Evolutionary conservation across 2,329 filamentous ascomycete genomes (phyloP).

Genomic region (Xylariaceae sp.): DNA sequence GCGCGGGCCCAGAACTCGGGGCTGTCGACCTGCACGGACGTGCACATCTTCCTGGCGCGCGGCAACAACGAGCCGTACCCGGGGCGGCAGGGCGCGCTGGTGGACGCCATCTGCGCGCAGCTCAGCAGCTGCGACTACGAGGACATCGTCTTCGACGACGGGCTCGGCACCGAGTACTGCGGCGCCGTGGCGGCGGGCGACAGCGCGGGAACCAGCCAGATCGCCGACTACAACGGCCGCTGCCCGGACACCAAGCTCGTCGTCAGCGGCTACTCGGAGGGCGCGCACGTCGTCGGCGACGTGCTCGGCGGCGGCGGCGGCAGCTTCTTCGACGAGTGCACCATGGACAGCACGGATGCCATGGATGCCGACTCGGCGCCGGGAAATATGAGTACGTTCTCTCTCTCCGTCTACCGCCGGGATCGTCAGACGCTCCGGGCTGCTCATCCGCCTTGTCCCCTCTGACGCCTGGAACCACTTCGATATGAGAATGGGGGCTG

Average conservation of each 20-base stretch:
- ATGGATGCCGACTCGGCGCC: conserved; percentile 21
- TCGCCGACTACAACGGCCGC: conserved; percentile 30
- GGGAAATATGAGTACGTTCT: conserved; percentile 26
- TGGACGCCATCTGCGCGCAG: conserved; percentile 23
- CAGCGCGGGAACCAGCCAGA: conserved; percentile 27
- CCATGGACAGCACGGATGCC: conserved; percentile 15
- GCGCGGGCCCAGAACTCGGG: not conserved
- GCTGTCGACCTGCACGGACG: not conserved
- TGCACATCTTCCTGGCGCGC: conserved; percentile 18
- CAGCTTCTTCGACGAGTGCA: conserved; percentile 25
- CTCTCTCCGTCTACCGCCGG: too few relatives aligned
- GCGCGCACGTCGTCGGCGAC: conserved; percentile 30
- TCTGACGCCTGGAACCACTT: too few relatives aligned
- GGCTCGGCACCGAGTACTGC: conserved; percentile 10
- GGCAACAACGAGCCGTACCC: conserved; percentile 29
- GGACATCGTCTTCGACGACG: conserved; percentile 11
- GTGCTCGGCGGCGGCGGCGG: conserved; percentile 29
- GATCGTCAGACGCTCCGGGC: too few relatives aligned
- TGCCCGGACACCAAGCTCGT: conserved; percentile 34
- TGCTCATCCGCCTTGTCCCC: too few relatives aligned
- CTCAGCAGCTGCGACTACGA: conserved; percentile 22
- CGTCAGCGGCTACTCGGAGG: conserved; percentile 34
- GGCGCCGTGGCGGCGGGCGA: conserved; percentile 29
- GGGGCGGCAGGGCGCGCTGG: conserved; percentile 24
- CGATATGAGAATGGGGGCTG: too few relatives aligned